These are phyloP conservation scores for Xylaria flabelliformis DNA, from an alignment of 495 filamentous ascomycete genomes.

Conservation along the genomic window DNA sequence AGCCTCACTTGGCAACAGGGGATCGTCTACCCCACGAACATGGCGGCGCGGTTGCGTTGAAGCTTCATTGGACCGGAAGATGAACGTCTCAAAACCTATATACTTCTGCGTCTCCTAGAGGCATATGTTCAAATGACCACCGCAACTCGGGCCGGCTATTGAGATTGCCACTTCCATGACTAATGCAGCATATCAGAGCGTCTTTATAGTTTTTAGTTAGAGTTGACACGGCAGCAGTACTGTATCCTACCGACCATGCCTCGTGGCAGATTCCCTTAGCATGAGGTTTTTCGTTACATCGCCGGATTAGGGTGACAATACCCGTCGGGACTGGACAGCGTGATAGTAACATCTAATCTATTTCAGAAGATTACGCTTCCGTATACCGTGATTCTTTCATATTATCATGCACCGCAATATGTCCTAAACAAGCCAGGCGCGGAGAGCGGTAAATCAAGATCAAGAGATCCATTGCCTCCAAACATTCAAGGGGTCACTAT, in stretches of 20 bases:
- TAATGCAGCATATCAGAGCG: not conserved
- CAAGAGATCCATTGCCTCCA: slow-evolving; percentile 14
- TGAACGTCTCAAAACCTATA: not conserved
- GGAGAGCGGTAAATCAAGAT: slow-evolving; percentile 20
- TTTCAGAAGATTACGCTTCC: slow-evolving; percentile 25
- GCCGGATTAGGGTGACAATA: slow-evolving; percentile 27
- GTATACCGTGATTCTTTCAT: slow-evolving; percentile 28
- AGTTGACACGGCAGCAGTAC: not conserved
- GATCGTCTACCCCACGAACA: not conserved
- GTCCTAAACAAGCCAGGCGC: slow-evolving; percentile 8
- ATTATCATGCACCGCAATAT: slow-evolving; percentile 37
- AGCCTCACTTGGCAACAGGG: slow-evolving; percentile 17
- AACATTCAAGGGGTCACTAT: slow-evolving; percentile 27
- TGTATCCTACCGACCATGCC: not conserved
- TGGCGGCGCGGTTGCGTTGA: slow-evolving; percentile 12
- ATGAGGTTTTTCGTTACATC: slow-evolving; percentile 11
- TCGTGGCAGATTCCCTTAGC: not conserved
- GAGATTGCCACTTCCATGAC: slow-evolving; percentile 11
- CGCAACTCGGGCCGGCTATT: slow-evolving; percentile 21
- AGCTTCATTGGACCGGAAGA: slow-evolving; percentile 26
- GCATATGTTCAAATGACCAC: not conserved
- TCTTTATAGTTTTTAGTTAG: not conserved
- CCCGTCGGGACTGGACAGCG: slow-evolving; percentile 34
- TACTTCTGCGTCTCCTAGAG: not conserved
- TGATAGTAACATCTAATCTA: slow-evolving; percentile 36